Percentiles rank a stretch among this genome's conserved stretches.
Conservation (phyloP, 495 filamentous ascomycete genomes). For the Daldinia caldariorum region DNA sequence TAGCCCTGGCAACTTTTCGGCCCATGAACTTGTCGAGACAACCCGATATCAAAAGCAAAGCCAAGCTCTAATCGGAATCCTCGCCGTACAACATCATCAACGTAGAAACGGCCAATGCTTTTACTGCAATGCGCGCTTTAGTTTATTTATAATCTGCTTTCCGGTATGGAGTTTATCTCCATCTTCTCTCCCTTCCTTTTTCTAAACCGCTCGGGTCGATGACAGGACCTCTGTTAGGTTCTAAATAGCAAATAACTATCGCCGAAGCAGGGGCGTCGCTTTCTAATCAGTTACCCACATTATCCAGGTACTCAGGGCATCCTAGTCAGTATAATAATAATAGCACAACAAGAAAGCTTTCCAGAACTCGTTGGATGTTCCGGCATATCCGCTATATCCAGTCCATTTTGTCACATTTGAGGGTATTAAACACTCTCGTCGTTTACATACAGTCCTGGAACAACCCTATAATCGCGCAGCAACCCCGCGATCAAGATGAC, state of each 20-base stretch:
- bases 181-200: constrained; percentile 13
- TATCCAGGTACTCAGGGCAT: not conserved
- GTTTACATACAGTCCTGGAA: not conserved
- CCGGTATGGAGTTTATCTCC: constrained; percentile 18
- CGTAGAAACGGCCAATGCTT: constrained; percentile 15
- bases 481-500: constrained; percentile 26
- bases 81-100: constrained; percentile 6
- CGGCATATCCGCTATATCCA: constrained; percentile 20
- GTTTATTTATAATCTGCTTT: constrained; percentile 13
- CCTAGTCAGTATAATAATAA: not conserved
- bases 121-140: not conserved
- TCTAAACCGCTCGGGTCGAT: constrained; percentile 14
- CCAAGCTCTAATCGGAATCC: constrained; percentile 28
- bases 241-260: constrained; percentile 2
- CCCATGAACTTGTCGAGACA: constrained; percentile 1
- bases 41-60: constrained; percentile 9
- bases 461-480: not conserved
- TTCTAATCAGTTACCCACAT: not conserved
- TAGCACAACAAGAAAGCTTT: constrained; percentile 5
- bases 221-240: constrained; percentile 1
- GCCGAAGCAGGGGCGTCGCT: not conserved
- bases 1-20: constrained; percentile 24
- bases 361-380: constrained; percentile 12
- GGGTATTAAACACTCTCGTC: not conserved
- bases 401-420: not conserved